Percentiles rank a stretch among this genome's conserved stretches.
Conservation (phyloP, 129 eudicot genomes). For the Flaveria sonorensis region DNA sequence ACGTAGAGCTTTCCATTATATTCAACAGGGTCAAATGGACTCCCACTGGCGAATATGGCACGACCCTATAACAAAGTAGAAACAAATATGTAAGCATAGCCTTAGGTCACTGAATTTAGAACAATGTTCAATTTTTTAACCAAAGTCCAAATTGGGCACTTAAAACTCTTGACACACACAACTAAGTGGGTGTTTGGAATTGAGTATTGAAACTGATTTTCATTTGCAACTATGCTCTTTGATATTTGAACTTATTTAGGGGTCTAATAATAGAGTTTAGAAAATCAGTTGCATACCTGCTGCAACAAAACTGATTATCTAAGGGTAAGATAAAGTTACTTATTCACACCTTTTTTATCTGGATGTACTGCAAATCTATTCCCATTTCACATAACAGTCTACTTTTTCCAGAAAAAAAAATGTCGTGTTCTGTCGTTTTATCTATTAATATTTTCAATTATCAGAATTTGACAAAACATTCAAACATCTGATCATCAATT, state of each 20-base stretch:
- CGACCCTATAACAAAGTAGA: conserved; percentile 60
- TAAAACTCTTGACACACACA: neutral
- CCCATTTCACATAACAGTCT: neutral
- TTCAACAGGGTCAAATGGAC: conserved; percentile 93
- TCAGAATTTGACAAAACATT: neutral
- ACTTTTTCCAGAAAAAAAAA: neutral
- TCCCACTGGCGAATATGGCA: conserved; percentile 91
- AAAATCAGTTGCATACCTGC: neutral
- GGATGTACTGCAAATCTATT: neutral
- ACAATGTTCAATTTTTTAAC: neutral
- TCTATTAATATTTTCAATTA: neutral
- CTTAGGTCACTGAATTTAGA: neutral
- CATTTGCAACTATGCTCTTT: neutral
- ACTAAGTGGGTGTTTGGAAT: neutral
- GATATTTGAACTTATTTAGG: neutral
- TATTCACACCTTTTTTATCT: neutral
- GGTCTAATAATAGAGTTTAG: neutral
- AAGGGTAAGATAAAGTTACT: neutral
- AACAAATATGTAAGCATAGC: neutral
- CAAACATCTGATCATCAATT: neutral
- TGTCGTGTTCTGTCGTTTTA: neutral
- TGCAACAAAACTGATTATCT: neutral
- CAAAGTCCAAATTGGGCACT: neutral
- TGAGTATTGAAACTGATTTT: neutral
- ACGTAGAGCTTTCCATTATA: conserved; percentile 66